phyloP scores from a whole-genome alignment of 305 asterid species.

The Fraxinus nigra region DNA sequence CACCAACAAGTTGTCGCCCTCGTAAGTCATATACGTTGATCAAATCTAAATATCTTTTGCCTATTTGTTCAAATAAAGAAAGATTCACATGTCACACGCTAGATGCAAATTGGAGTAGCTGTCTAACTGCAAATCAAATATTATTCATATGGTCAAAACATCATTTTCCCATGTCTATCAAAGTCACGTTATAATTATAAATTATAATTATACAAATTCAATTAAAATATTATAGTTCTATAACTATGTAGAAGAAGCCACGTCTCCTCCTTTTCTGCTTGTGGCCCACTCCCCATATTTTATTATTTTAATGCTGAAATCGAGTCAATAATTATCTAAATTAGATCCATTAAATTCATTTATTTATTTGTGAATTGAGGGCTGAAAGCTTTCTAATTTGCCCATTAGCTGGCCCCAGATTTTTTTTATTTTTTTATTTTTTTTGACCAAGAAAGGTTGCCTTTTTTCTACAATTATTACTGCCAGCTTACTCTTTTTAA shows the following conservation, averaged over 20 bases:
- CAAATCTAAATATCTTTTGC: background rate
- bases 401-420: background rate
- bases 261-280: constrained; percentile 2
- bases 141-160: background rate
- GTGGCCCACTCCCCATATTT: background rate
- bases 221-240: background rate
- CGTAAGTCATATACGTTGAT: background rate
- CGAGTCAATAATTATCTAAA: background rate
- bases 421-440: too few relatives aligned
- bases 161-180: background rate
- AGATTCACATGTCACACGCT: background rate
- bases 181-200: background rate
- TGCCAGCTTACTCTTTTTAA: background rate
- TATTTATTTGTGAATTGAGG: background rate
- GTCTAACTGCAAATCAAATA: background rate
- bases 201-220: background rate
- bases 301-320: background rate
- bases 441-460: background rate
- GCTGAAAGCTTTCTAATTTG: background rate
- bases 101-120: background rate
- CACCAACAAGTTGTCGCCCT: background rate
- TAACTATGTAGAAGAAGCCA: background rate
- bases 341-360: background rate
- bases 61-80: background rate
- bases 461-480: background rate